Conservation (phyloP, 495 filamentous ascomycete genomes). For the Penicillium canescens region DNA sequence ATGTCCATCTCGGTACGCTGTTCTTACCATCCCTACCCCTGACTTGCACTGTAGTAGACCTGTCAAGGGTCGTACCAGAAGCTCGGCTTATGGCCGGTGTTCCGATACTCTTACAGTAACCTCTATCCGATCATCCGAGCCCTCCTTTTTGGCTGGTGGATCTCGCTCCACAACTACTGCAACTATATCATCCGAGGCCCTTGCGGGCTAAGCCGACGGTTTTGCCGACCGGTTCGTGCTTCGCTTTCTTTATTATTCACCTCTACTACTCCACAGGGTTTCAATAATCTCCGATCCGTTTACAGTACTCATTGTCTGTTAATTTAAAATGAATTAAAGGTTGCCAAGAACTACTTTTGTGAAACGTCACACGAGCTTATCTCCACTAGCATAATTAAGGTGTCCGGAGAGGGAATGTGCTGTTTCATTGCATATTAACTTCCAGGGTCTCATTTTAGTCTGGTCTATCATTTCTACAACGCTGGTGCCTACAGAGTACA, state of each 20-base stretch:
- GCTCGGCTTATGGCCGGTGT: too few species aligned
- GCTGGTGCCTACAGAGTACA: slow-evolving; percentile 6
- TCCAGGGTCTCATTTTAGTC: not conserved
- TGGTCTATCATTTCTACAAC: not conserved
- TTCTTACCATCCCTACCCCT: not conserved
- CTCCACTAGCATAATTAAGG: slow-evolving; percentile 44
- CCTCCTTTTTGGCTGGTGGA: slow-evolving; percentile 16
- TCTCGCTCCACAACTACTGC: slow-evolving; percentile 27
- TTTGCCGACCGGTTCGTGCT: slow-evolving; percentile 25
- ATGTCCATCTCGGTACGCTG: too few species aligned
- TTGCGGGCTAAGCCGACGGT: slow-evolving; percentile 31
- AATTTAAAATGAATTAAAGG: slow-evolving; percentile 20
- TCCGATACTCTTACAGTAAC: not conserved
- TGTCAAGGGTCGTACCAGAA: too few species aligned
- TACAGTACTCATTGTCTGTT: too few species aligned
- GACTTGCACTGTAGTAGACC: not conserved
- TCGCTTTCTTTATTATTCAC: not conserved
- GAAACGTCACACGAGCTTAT: slow-evolving; percentile 50
- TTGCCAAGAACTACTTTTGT: slow-evolving; percentile 34
- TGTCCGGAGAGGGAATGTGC: slow-evolving; percentile 22
- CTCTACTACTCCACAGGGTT: not conserved
- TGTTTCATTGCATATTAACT: slow-evolving; percentile 1
- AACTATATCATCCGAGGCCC: slow-evolving; percentile 24
- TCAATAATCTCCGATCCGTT: slow-evolving; percentile 20
- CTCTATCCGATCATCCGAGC: slow-evolving; percentile 26